Conservation (phyloP, 345 rosid species). For the Eucalyptus curtisii region DNA sequence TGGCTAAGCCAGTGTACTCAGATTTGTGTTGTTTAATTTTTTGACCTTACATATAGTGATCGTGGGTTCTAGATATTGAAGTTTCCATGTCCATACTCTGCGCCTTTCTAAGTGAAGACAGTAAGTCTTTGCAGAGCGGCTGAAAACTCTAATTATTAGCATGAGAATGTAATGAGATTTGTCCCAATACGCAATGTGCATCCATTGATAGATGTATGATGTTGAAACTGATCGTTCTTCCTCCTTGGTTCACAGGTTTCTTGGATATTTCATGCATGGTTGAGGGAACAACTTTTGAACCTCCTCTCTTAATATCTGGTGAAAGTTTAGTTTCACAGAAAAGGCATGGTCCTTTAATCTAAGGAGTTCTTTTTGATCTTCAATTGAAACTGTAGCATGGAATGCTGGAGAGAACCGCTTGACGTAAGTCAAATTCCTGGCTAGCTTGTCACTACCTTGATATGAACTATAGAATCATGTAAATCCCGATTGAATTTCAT, state of each 20-base stretch:
- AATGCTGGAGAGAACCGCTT: neutral
- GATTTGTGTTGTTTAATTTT: neutral
- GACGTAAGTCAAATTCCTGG: neutral
- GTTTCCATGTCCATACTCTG: neutral
- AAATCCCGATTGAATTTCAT: neutral
- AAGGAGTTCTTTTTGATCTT: neutral
- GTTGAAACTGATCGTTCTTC: neutral
- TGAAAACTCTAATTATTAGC: neutral
- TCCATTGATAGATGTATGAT: neutral
- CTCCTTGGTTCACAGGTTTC: conserved; percentile 5
- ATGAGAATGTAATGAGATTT: neutral
- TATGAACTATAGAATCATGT: neutral
- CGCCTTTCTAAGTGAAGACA: neutral
- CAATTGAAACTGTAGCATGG: neutral
- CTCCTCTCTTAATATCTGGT: neutral
- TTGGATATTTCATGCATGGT: neutral
- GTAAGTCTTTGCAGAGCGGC: neutral
- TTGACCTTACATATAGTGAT: neutral
- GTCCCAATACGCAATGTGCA: neutral
- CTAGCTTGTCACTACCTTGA: neutral
- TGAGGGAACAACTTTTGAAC: neutral
- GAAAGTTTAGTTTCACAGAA: neutral
- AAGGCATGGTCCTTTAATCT: neutral
- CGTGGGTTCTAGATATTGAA: neutral
- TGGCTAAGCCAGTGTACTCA: neutral